These are phyloP conservation scores for Nicotiana tabacum DNA, from an alignment of 257 asterid genomes.

Conservation along the genomic window DNA sequence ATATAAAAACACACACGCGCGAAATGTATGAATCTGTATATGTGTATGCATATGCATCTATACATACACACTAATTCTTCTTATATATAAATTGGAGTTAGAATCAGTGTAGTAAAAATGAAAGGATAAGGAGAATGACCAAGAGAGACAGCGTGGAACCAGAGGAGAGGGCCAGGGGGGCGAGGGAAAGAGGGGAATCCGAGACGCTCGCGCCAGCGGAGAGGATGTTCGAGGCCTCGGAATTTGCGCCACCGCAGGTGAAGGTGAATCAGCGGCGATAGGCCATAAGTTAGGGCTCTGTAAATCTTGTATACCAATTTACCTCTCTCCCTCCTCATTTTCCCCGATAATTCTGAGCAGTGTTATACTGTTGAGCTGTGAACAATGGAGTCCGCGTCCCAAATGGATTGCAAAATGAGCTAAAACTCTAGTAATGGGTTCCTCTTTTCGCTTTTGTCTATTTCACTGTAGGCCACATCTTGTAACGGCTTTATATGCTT, in stretches of 20 bases:
- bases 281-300: conserved; percentile 57
- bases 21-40: neutral
- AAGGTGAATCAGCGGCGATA: conserved; percentile 69
- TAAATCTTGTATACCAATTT: conserved; percentile 51
- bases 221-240: conserved; percentile 71
- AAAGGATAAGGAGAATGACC: conserved; percentile 27
- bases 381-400: no score
- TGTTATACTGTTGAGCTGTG: neutral
- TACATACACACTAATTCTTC: neutral
- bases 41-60: neutral
- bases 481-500: no score
- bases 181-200: conserved; percentile 68
- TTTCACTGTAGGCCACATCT: no score
- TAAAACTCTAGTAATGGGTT: no score
- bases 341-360: neutral
- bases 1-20: neutral
- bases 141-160: conserved; percentile 92
- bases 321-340: conserved; percentile 42
- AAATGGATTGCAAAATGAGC: no score
- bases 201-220: conserved; percentile 82
- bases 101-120: neutral
- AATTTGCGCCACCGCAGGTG: conserved; percentile 79
- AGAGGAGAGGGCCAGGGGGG: conserved; percentile 68
- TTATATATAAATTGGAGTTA: neutral
- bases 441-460: no score